A percentile compares a stretch with the other conserved stretches of the same genome.
These are phyloP conservation scores for Fagopyrum homotropicum DNA, from an alignment of 148 eudicot species.

Conservation along the genomic window DNA sequence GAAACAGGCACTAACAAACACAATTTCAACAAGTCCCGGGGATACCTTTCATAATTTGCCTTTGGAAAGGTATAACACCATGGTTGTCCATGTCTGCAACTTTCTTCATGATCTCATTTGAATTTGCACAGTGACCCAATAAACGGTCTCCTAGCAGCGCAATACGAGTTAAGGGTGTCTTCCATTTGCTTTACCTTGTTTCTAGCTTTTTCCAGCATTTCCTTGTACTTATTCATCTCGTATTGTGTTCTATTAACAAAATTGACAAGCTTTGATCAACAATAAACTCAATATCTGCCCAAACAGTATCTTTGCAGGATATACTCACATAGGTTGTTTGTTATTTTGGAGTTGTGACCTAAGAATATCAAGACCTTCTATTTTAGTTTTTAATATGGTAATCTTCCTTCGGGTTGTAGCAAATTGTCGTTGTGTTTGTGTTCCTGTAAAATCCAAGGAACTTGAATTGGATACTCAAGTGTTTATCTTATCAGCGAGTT, in stretches of 20 bases:
- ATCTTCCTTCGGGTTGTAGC: slow-evolving; percentile 38
- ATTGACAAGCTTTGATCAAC: not conserved
- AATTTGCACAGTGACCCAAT: slow-evolving; percentile 28
- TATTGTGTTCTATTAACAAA: slow-evolving; percentile 11
- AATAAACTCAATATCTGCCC: too few species aligned
- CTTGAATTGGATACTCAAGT: slow-evolving; percentile 28
- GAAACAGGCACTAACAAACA: not conserved
- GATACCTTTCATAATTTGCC: slow-evolving; percentile 37
- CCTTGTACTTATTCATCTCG: slow-evolving; percentile 39
- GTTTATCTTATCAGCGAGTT: slow-evolving; percentile 37
- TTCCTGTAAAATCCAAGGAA: slow-evolving; percentile 29
- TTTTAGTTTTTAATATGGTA: slow-evolving; percentile 32
- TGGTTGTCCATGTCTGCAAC: slow-evolving; percentile 36
- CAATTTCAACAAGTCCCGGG: not conserved
- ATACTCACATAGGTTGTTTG: slow-evolving; percentile 36
- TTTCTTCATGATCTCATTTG: slow-evolving; percentile 31
- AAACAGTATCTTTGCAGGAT: not conserved
- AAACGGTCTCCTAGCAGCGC: slow-evolving; percentile 31
- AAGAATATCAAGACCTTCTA: slow-evolving; percentile 30
- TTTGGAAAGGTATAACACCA: slow-evolving; percentile 33
- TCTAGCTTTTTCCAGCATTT: slow-evolving; percentile 29
- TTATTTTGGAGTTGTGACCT: slow-evolving; percentile 23
- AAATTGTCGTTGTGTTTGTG: slow-evolving; percentile 43
- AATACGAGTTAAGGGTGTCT: slow-evolving; percentile 28
- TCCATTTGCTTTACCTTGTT: slow-evolving; percentile 31